A percentile compares a stretch with the other conserved stretches of the same genome.
Evolutionary conservation across 306 rosid species (phyloP).

Genomic region (Medicago arabica): DNA sequence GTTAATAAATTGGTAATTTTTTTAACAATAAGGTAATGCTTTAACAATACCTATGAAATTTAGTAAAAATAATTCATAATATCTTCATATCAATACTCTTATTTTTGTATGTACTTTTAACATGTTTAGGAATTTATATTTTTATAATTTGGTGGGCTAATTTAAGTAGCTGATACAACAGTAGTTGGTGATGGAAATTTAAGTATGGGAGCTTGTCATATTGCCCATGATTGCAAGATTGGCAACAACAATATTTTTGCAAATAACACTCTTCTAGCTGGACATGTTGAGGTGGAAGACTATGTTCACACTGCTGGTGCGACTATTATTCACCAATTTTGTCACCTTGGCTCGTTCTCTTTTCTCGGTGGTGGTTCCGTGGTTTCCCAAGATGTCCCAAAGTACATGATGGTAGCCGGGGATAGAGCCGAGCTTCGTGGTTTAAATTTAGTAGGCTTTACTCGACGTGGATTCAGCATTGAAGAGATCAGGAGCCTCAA

Average conservation of each 20-base stretch:
- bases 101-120: too few species aligned
- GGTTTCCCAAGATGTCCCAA: constrained; percentile 90
- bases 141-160: too few species aligned
- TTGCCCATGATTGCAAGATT: constrained; percentile 95
- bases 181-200: constrained; percentile 88
- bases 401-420: constrained; percentile 86
- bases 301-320: constrained; percentile 89
- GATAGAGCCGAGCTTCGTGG: constrained; percentile 90
- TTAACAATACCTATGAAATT: too few species aligned
- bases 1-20: too few species aligned
- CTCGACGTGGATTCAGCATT: constrained; percentile 69
- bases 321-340: constrained; percentile 85
- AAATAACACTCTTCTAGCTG: constrained; percentile 86
- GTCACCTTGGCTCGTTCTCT: constrained; percentile 83
- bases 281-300: constrained; percentile 92
- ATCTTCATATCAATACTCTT: too few species aligned
- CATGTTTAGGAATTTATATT: too few species aligned
- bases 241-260: constrained; percentile 84
- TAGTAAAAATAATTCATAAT: too few species aligned
- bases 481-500: constrained; percentile 75
- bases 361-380: constrained; percentile 93
- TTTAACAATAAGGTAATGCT: too few species aligned
- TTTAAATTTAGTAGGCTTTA: constrained; percentile 84
- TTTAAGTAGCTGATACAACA: too few species aligned
- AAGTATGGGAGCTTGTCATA: constrained; percentile 95